Evolutionary conservation across 257 asterid species (phyloP), one percentile per base, ranked within the genome.

Genomic region (Solanum lignicaule): DNA sequence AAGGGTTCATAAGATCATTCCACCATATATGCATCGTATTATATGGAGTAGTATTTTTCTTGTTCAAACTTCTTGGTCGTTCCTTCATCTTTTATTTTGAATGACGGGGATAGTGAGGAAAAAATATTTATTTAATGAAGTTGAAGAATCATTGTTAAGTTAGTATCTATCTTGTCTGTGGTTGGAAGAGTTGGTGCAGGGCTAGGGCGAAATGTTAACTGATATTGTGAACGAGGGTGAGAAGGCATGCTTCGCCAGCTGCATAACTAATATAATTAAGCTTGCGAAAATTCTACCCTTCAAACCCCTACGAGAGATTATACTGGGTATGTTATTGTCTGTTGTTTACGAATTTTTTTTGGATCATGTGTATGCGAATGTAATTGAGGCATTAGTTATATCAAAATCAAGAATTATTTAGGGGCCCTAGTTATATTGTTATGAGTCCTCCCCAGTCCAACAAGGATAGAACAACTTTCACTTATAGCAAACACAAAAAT

Each of bases 241-340:
- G 43, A 23, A 4, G 41, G 7, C n/a, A 31, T 69, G 38, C 39
- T 31, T 3, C 76, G 12, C 76, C 10, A 69, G 2, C n/a, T 31
- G 11, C 16, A 62, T 9, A 32, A 18, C 79, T 72, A 16, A 41
- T 41, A 41, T 41, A 46, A 72, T 33, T 33, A 20, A 32, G 78
- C 25, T 69, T 12, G 74, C 2, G 4, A 1, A 72, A 33, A 72
- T 72, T 72, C 2, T 9, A 9, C 3, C 29, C 13, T n/a, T 21
- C 14, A 9, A 3, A 23, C 3, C 0, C 5, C 1, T 0, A 21
- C 11, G 14, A 8, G 6, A 21, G 3, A 60, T 21, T 10, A 23
- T n/a, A 60, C 2, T 21, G 15, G 1, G 1, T 60, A 23, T 60
- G 1, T 60, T 60, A 58, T 20, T 21, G 11, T 20, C 1, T 23